phyloP scores from a whole-genome alignment of 225 moss, liverwort and hornwort genomes.

The Takakia lepidozioides region DNA sequence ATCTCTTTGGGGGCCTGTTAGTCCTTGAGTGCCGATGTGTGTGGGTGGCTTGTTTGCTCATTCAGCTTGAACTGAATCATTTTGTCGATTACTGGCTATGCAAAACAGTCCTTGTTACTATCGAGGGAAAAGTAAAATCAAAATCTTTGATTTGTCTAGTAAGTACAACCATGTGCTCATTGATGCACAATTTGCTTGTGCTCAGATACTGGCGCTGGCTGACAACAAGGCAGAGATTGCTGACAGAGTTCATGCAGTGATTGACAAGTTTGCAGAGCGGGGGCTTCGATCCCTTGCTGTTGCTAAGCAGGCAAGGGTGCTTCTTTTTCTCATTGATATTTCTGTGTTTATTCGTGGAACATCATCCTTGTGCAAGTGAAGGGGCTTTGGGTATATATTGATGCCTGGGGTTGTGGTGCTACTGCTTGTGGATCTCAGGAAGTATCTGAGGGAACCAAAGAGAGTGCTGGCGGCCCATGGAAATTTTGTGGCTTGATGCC shows the following conservation, averaged over 20 bases:
- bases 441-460: constrained; percentile 53
- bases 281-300: constrained; percentile 65
- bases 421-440: constrained; percentile 19
- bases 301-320: constrained; percentile 30
- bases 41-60: too few relatives aligned
- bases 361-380: too few relatives aligned
- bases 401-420: neutral
- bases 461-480: constrained; percentile 47
- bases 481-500: constrained; percentile 52
- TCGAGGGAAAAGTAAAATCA: too few relatives aligned
- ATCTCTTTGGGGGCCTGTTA: too few relatives aligned
- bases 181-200: too few relatives aligned
- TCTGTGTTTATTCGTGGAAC: neutral
- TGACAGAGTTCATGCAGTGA: constrained; percentile 43
- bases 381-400: neutral
- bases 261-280: constrained; percentile 62
- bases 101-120: too few relatives aligned
- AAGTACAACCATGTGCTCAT: too few relatives aligned
- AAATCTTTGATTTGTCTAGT: too few relatives aligned
- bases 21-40: too few relatives aligned
- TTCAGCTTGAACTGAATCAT: too few relatives aligned
- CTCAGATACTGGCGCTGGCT: constrained; percentile 44
- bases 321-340: neutral
- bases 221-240: constrained; percentile 37
- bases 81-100: too few relatives aligned